Evolutionary conservation across 495 filamentous ascomycete species (phyloP).

Genomic region (Penicillium antarcticum): DNA sequence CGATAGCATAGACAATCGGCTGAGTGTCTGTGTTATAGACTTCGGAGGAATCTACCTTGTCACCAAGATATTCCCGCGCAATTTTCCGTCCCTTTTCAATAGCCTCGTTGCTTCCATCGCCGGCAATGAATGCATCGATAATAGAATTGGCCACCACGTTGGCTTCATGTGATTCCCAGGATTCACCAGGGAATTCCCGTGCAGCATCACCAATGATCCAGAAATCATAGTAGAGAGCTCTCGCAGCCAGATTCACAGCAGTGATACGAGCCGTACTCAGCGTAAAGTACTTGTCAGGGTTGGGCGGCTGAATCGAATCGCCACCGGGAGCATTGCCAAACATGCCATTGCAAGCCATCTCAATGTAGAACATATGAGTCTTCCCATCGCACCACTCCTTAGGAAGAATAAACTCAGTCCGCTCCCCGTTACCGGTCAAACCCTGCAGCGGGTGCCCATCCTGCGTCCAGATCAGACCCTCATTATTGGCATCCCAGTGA

Average conservation of each 20-base stretch:
- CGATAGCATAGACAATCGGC: conserved; percentile 80
- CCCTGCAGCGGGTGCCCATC: conserved; percentile 89
- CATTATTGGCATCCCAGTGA: conserved; percentile 91
- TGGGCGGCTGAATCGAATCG: conserved; percentile 84
- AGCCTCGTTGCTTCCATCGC: conserved; percentile 67
- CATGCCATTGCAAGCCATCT: conserved; percentile 99
- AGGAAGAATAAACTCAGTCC: conserved; percentile 87
- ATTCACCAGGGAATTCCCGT: conserved; percentile 72
- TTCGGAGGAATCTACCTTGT: conserved; percentile 73
- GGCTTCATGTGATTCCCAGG: conserved; percentile 84
- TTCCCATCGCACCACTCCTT: conserved; percentile 76
- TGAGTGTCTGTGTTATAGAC: conserved; percentile 76
- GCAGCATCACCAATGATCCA: conserved; percentile 93
- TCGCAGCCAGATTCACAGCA: conserved; percentile 80
- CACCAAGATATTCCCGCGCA: conserved; percentile 76
- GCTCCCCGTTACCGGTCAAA: conserved; percentile 85
- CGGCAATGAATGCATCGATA: conserved; percentile 82
- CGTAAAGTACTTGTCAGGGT: conserved; percentile 74
- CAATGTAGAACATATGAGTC: conserved; percentile 85
- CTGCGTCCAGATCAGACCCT: conserved; percentile 86
- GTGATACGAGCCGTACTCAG: conserved; percentile 81
- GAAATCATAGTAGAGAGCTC: conserved; percentile 82
- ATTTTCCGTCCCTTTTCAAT: conserved; percentile 77
- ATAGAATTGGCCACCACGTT: conserved; percentile 80
- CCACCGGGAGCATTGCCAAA: conserved; percentile 88